Evolutionary conservation across 192 early-diverging fungal species (phyloP).

Genomic region (Coemansia sp.): DNA sequence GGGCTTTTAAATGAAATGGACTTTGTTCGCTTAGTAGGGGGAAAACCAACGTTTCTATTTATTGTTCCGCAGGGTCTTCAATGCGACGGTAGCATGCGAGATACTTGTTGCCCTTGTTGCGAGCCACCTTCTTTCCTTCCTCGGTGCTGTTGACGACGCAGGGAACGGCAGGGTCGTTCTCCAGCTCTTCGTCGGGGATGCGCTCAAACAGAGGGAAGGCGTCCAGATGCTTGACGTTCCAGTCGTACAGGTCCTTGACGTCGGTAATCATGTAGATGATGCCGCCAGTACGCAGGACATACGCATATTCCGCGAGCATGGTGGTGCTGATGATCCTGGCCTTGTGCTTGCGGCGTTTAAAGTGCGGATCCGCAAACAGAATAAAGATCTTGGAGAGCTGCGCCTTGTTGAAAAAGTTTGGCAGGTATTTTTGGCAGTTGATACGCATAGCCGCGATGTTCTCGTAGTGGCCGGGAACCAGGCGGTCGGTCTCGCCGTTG

Average conservation of each 20-base stretch:
- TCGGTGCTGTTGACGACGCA: conserved; percentile 89
- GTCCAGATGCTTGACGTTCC: conserved; percentile 95
- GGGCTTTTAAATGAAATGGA: too few relatives aligned
- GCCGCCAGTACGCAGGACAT: conserved; percentile 81
- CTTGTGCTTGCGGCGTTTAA: conserved; percentile 98
- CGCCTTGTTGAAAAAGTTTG: conserved; percentile 95
- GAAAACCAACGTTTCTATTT: too few relatives aligned
- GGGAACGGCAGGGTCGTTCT: conserved; percentile 78
- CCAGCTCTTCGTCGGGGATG: conserved; percentile 70
- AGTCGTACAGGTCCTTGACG: conserved; percentile 85
- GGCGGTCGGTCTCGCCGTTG: conserved; percentile 47
- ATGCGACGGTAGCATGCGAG: conserved; percentile 81
- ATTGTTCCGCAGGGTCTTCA: conserved; percentile 53
- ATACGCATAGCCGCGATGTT: conserved; percentile 96
- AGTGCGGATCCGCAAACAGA: conserved; percentile 98
- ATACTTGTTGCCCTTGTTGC: conserved; percentile 95
- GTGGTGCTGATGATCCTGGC: conserved; percentile 89
- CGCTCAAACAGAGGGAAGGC: conserved; percentile 91
- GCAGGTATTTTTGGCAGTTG: conserved; percentile 98
- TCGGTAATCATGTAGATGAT: conserved; percentile 96
- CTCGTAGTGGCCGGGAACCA: conserved; percentile 76
- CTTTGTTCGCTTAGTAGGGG: too few relatives aligned
- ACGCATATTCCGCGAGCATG: conserved; percentile 95
- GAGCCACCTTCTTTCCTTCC: conserved; percentile 96
- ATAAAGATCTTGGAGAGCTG: conserved; percentile 97